A percentile compares a stretch with the other conserved stretches of the same genome.
Conservation (phyloP, 2,329 filamentous ascomycete genomes). For the Botryosphaeria dothidea region DNA sequence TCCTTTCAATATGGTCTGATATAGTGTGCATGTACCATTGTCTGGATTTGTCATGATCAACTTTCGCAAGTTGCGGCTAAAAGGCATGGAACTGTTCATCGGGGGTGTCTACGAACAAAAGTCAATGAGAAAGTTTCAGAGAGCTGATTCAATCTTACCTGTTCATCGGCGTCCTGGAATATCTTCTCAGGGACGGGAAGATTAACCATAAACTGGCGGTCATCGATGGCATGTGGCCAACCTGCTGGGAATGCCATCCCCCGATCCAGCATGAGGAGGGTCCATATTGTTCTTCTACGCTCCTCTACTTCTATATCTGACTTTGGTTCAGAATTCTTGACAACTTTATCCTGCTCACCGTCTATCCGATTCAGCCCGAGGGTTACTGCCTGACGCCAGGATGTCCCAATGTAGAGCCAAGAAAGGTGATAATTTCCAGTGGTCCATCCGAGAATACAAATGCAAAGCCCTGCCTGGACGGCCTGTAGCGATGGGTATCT, state of each 20-base stretch:
- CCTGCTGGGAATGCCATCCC: conserved; percentile 31
- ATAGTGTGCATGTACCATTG: conserved; percentile 28
- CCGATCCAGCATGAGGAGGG: conserved; percentile 34
- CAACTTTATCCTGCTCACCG: background rate
- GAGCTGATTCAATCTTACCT: background rate
- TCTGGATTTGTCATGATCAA: conserved; percentile 26
- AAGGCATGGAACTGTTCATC: conserved; percentile 21
- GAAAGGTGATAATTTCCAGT: conserved; percentile 31
- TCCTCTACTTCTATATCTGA: conserved; percentile 30
- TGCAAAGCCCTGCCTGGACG: conserved; percentile 29
- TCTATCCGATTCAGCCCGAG: conserved; percentile 34
- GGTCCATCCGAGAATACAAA: conserved; percentile 28
- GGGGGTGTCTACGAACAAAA: background rate
- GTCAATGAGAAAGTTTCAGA: background rate
- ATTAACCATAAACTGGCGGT: conserved; percentile 34
- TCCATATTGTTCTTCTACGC: conserved; percentile 31
- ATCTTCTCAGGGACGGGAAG: conserved; percentile 29
- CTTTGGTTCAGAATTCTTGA: conserved; percentile 10
- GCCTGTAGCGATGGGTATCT: conserved; percentile 27
- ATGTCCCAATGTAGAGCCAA: conserved; percentile 34
- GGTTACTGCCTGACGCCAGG: conserved; percentile 34
- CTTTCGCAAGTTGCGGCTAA: conserved; percentile 27
- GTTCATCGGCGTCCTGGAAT: background rate
- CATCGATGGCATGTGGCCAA: conserved; percentile 31
- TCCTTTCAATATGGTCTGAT: conserved; percentile 22